phyloP scores from a whole-genome alignment of 352 stramenopile species.

The Phytophthora citrophthora region DNA sequence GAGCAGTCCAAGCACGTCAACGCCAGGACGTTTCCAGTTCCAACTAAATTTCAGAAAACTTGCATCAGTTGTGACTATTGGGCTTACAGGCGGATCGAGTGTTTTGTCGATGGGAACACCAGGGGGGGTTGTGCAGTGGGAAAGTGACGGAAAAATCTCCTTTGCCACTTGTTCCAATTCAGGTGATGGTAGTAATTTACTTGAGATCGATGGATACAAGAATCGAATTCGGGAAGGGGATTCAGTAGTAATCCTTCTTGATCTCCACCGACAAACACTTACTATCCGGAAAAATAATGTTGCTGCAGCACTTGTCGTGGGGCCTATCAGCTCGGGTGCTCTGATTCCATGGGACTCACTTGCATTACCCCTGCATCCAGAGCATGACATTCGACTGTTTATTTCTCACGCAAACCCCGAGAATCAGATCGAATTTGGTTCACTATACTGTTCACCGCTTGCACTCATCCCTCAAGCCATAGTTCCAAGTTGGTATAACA shows the following conservation, averaged over 20 bases:
- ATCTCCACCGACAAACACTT: conserved; percentile 38
- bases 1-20: conserved; percentile 18
- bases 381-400: conserved; percentile 26
- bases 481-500: conserved; percentile 65
- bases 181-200: conserved; percentile 3
- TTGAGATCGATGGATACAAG: conserved; percentile 24
- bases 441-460: conserved; percentile 43
- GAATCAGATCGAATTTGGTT: conserved; percentile 29
- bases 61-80: conserved; percentile 28
- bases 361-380: background rate
- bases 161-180: conserved; percentile 8
- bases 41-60: conserved; percentile 32
- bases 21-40: conserved; percentile 27
- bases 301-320: conserved; percentile 23
- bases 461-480: conserved; percentile 35
- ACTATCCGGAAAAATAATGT: conserved; percentile 53
- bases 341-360: conserved; percentile 32
- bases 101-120: background rate
- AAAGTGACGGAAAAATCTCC: conserved; percentile 21
- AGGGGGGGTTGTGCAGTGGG: conserved; percentile 33
- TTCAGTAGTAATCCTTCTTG: conserved; percentile 46
- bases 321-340: conserved; percentile 19
- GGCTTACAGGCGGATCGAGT: conserved; percentile 25
- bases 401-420: conserved; percentile 32
- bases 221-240: conserved; percentile 47